Evolutionary conservation across 108 stramenopile genomes (phyloP), one percentile per base, ranked within the genome.

Genomic region (Stephanodiscus minutulus): DNA sequence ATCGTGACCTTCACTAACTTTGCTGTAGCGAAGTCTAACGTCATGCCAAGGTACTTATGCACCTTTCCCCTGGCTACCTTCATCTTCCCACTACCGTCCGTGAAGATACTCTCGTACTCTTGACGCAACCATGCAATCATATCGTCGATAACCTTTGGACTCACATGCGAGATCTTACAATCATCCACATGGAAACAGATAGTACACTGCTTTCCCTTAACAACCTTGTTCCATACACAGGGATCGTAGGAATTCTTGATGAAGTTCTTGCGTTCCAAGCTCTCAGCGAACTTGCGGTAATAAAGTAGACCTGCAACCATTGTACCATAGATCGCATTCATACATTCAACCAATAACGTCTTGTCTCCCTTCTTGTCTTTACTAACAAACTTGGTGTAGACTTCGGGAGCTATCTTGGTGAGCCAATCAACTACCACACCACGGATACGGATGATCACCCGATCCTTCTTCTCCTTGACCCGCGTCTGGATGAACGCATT

Each of bases 11-110:
- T n/a, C n/a, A n/a, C n/a, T n/a, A n/a, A n/a, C n/a, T n/a, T n/a
- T n/a, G n/a, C n/a, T n/a, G n/a, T n/a, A n/a, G n/a, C n/a, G n/a
- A n/a, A n/a, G n/a, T n/a, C n/a, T n/a, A n/a, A n/a, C n/a, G n/a
- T n/a, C n/a, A n/a, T n/a, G n/a, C n/a, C n/a, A n/a, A n/a, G n/a
- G n/a, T n/a, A n/a, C n/a, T n/a, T 61, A 59, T 81, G 82, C n/a
- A 37, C 37, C 27, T 70, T 70, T 20, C 85, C 85, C 5, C 78
- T 24, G 53, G 15, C 22, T 28, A 76, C 62, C 5, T 20, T 59
- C 35, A 69, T 66, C 35, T 66, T 21, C 1, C 52, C 52, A 20
- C 52, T 53, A 7, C 52, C 52, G 20, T 53, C 52, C 25, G 21
- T 21, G 52, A 53, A 53, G 4, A 53, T 53, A 8, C 20, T 21